A percentile compares a stretch with the other conserved stretches of the same genome.
Conservation (phyloP, 2,329 filamentous ascomycete species). For the Chaetomium sp. region DNA sequence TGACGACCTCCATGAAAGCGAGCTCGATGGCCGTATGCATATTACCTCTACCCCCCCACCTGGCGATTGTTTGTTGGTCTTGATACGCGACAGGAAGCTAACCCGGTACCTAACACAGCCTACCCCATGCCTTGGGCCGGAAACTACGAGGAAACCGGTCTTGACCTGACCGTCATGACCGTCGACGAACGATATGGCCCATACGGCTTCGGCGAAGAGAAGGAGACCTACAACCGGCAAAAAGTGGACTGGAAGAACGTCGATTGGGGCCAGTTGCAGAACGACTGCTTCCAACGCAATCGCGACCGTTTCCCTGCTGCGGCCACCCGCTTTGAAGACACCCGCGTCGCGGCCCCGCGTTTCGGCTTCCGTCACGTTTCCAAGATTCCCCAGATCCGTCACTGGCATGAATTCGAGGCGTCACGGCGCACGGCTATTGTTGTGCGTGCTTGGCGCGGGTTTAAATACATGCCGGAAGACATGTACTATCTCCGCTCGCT, state of each 20-base stretch:
- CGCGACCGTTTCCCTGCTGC: slow-evolving; percentile 39
- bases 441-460: slow-evolving; percentile 34
- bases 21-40: slow-evolving; percentile 21
- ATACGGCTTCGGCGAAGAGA: slow-evolving; percentile 28
- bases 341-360: slow-evolving; percentile 8
- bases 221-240: slow-evolving; percentile 21
- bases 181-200: slow-evolving; percentile 26
- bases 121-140: slow-evolving; percentile 29
- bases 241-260: slow-evolving; percentile 28
- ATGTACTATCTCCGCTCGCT: slow-evolving; percentile 57
- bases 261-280: slow-evolving; percentile 33
- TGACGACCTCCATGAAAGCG: slow-evolving; percentile 22
- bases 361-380: slow-evolving; percentile 18
- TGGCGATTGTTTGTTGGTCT: too few species aligned
- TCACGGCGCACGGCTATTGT: slow-evolving; percentile 27
- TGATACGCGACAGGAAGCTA: background rate
- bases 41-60: background rate
- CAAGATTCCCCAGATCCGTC: slow-evolving; percentile 19
- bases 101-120: slow-evolving; percentile 16
- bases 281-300: slow-evolving; percentile 41
- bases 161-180: slow-evolving; percentile 29
- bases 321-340: slow-evolving; percentile 17
- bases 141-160: slow-evolving; percentile 27
- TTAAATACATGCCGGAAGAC: slow-evolving; percentile 54
- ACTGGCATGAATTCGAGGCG: slow-evolving; percentile 27